Evolutionary conservation across 495 filamentous ascomycete genomes (phyloP), one percentile per base, ranked within the genome.

Genomic region (Hypoxylon subgilvum): DNA sequence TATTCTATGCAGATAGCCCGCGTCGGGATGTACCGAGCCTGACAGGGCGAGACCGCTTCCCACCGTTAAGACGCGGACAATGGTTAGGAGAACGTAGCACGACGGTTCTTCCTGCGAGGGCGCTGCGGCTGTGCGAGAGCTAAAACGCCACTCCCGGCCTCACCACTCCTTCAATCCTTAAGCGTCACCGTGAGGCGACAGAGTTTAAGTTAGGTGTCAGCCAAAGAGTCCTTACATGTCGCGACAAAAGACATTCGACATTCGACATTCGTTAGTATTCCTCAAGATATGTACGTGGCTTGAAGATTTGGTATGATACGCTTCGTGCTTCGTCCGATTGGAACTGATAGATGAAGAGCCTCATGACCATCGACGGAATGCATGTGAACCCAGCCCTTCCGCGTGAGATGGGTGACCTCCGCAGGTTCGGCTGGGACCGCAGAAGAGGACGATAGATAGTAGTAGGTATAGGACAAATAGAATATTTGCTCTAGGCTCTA

Each of bases 21-120:
- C 59, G 59, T 53, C 52, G 59, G 59, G 47, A 63, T 57, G 52
- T 63, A 54, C 60, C 60, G 48, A 58, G 35, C 49, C 43, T 53
- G 40, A 51, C 52, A 53, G 35, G 47, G 42, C 52, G 42, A 48
- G 22, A 38, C 46, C 9, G 23, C 36, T 39, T 48, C 21, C 19
- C 45, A 17, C 4, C 23, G 35, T 32, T 30, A 36, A 22, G 25
- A 17, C 18, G 16, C n/a, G n/a, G n/a, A n/a, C n/a, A n/a, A n/a
- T n/a, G n/a, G n/a, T n/a, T n/a, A n/a, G n/a, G n/a, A n/a, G n/a
- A n/a, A n/a, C n/a, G n/a, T n/a, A n/a, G n/a, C n/a, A n/a, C n/a
- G n/a, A n/a, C n/a, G n/a, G n/a, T n/a, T n/a, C n/a, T n/a, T n/a
- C n/a, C n/a, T n/a, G n/a, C n/a, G n/a, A n/a, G n/a, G n/a, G 12